Percentiles rank a stretch among this genome's conserved stretches.
phyloP scores from a whole-genome alignment of 345 rosid species.

The Draba incana region DNA sequence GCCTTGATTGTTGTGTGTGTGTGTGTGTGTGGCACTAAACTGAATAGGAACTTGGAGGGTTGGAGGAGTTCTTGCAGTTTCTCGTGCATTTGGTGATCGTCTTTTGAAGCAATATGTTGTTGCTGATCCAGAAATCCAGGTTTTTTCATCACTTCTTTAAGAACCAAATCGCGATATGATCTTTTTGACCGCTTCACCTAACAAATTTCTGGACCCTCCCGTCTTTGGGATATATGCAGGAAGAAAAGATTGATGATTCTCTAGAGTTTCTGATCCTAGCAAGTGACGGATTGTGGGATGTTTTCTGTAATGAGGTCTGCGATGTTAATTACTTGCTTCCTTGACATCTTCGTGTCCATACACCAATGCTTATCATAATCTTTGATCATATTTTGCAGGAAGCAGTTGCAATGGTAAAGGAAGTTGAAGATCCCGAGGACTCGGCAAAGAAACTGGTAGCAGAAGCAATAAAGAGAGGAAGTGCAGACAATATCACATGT shows the following conservation, averaged over 20 bases:
- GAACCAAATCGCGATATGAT: slow-evolving; percentile 4
- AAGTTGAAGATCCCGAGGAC: slow-evolving; percentile 80
- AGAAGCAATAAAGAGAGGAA: slow-evolving; percentile 90
- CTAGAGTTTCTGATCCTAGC: slow-evolving; percentile 98
- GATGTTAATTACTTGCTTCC: not conserved
- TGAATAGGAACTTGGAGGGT: slow-evolving; percentile 95
- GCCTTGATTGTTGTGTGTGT: not conserved
- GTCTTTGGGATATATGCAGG: slow-evolving; percentile 58
- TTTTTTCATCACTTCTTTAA: slow-evolving; percentile 23
- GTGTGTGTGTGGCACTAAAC: slow-evolving; percentile 15
- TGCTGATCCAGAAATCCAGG: slow-evolving; percentile 97
- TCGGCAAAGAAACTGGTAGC: slow-evolving; percentile 77
- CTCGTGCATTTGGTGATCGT: slow-evolving; percentile 98
- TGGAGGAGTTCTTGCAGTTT: slow-evolving; percentile 98
- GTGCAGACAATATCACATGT: slow-evolving; percentile 95
- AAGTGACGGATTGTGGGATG: slow-evolving; percentile 99
- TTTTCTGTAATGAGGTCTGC: slow-evolving; percentile 85
- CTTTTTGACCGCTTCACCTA: not conserved
- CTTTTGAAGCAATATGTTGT: slow-evolving; percentile 95
- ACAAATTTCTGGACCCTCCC: not conserved
- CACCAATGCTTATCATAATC: not conserved
- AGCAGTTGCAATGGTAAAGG: slow-evolving; percentile 80
- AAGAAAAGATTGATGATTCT: slow-evolving; percentile 81
- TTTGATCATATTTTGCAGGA: slow-evolving; percentile 51
- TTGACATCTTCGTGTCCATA: not conserved